Base-by-base conservation (phyloP, 306 rosid genomes). In the Trifolium subterraneum region DNA sequence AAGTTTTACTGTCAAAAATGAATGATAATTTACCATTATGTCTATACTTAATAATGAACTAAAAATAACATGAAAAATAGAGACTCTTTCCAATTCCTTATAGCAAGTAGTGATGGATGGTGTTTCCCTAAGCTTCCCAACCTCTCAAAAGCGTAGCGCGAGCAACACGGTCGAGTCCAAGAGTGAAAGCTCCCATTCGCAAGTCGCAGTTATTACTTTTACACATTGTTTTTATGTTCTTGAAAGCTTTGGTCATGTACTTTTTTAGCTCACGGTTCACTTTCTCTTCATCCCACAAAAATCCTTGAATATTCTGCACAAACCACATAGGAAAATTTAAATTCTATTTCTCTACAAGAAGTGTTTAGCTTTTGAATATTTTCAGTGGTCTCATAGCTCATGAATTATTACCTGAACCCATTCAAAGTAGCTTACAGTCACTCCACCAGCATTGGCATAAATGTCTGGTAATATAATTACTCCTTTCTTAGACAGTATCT, bases 161-260 rank as follows among this genome's bases (percentile, higher is more conserved):
- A 1, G 92, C 92, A 39, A 89, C 94, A 19, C 90, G 86, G 86
- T 87, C 78, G 47, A 87, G 84, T 60, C 90, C 94, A 0, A 89
- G 79, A 47, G 86, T 81, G 66, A 89, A 89, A 36, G 94, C 94
- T 16, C 91, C 94, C 94, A 89, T 89, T 69, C 94, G 58, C 83
- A 83, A 58, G 79, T 73, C 77, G 66, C 94, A 87, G 31, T 82
- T 63, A 22, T 89, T 91, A 81, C 51, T 71, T 78, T 84, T 72
- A 55, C 94, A 89, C 90, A 83, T 81, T 62, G 74, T 73, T 78
- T 89, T 87, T 50, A 89, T 85, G 76, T 89, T 86, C 4, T 10
- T 38, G 72, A 89, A 87, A 61, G 85, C 86, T 66, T 20, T 85
- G 15, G 79, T 79, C 91, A 89, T 89, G 74, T 87, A 89, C 73